Percentiles rank a stretch among this genome's conserved stretches.
Evolutionary conservation across 1,284 basidiomycete species (phyloP).

Genomic region (Wolfiporia cocos): DNA sequence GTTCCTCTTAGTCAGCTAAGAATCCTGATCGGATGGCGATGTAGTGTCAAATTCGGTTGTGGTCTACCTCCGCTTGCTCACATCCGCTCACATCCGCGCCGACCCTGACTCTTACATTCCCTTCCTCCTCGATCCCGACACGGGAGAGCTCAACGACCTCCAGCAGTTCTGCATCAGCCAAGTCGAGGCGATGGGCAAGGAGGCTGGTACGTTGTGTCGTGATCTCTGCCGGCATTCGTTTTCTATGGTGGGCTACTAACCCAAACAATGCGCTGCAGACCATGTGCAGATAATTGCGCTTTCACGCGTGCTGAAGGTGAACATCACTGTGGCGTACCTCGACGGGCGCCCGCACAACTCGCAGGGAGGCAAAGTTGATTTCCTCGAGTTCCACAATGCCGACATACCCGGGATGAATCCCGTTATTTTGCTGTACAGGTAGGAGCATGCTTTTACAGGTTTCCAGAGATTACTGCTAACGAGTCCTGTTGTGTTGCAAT

Average conservation of each 20-base stretch:
- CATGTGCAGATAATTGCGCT: constrained; percentile 83
- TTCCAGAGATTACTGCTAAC: background rate
- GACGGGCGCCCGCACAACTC: constrained; percentile 38
- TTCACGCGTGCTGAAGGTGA: constrained; percentile 59
- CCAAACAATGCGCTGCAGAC: constrained; percentile 39
- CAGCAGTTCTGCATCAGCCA: constrained; percentile 69
- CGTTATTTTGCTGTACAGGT: constrained; percentile 73
- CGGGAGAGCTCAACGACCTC: constrained; percentile 50
- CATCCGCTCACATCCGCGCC: constrained; percentile 75
- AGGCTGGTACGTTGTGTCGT: constrained; percentile 54
- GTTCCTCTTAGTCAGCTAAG: background rate
- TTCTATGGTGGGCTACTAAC: background rate
- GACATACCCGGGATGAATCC: constrained; percentile 36
- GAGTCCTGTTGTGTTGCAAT: background rate
- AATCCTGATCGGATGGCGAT: background rate
- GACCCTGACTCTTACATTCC: constrained; percentile 59
- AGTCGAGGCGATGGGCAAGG: constrained; percentile 78
- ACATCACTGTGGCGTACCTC: constrained; percentile 76
- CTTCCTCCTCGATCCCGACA: constrained; percentile 75
- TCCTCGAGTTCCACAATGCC: constrained; percentile 63
- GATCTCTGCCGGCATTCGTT: background rate
- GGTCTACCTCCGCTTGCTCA: constrained; percentile 71
- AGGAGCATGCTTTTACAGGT: constrained; percentile 16
- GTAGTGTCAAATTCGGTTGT: constrained; percentile 68
- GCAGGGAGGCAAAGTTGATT: constrained; percentile 47